These are phyloP conservation scores for Blakeslea trispora DNA, from an alignment of 371 early-diverging fungal species.

Conservation along the genomic window DNA sequence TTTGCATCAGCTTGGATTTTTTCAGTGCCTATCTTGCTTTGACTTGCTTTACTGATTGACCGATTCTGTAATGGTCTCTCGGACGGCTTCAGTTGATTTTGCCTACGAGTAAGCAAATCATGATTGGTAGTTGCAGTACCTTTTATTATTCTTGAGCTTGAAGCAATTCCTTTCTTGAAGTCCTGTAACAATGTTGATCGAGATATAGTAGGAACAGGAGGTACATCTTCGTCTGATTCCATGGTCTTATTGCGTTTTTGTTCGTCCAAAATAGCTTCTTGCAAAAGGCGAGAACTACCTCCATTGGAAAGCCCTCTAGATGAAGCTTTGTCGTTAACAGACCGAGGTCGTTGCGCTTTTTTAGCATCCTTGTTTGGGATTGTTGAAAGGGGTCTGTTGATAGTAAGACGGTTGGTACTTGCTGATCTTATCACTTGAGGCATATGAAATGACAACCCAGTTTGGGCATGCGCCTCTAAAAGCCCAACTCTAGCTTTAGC, in stretches of 20 bases:
- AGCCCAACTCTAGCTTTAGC: constrained; percentile 54
- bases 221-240: constrained; percentile 4
- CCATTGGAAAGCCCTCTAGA: constrained; percentile 3
- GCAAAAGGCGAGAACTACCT: constrained; percentile 12
- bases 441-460: constrained; percentile 15
- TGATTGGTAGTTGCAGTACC: neutral
- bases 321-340: constrained; percentile 10
- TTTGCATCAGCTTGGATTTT: too few species aligned
- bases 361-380: neutral
- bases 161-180: constrained; percentile 18
- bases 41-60: too few species aligned
- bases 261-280: constrained; percentile 17
- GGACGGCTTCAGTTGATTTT: constrained; percentile 13
- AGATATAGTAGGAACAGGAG: constrained; percentile 23
- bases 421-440: constrained; percentile 23
- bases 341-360: constrained; percentile 16
- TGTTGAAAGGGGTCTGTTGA: constrained; percentile 1
- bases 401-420: constrained; percentile 21
- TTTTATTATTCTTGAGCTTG: constrained; percentile 6
- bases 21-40: too few species aligned
- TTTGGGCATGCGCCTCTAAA: constrained; percentile 40
- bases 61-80: neutral
- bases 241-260: constrained; percentile 10
- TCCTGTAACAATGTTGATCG: constrained; percentile 22
- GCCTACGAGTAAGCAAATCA: constrained; percentile 2